Base-by-base conservation (phyloP, 352 stramenopile genomes). In the Thraustochytrium striatum region DNA sequence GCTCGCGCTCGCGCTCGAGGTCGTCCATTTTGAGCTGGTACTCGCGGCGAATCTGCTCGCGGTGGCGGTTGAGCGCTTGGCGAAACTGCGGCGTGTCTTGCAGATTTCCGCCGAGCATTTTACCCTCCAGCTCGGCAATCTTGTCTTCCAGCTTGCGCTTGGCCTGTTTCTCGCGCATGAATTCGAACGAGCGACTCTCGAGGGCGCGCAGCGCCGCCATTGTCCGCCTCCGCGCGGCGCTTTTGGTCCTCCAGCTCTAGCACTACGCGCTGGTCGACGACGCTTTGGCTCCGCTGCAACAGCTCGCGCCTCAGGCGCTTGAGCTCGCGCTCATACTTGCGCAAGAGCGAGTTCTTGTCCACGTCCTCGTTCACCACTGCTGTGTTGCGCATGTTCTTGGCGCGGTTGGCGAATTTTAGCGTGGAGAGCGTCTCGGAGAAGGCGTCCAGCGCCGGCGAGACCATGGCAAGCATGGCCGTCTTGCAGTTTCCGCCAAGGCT, bases 381-480 rank as follows among this genome's bases (percentile, higher is more conserved):
- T 2, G 87, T 87, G 13, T 88, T 94, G 78, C 91, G 82, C 58
- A 96, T 91, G 43, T 86, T 92, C 83, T 97, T 97, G 68, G 92
- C 92, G 21, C 92, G 88, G 21, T 93, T 90, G 11, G 92, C 92
- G 68, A 96, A 97, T 83, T 97, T 92, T 53, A 97, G 72, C 61
- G 92, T 97, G 25, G 88, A 94, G 68, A 92, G 89, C 41, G 91
- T 95, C 61, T 89, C 85, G 8, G 73, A 81, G 32, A 83, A 83
- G 25, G 85, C 84, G 57, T 90, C 86, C 19, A 85, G 68, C 2
- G 85, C 91, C n/a, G 93, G 93, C 2, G 88, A 95, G 78, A 98
- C 92, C 91, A 97, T 97, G 2, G 91, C 92, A 88, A 97, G 96
- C 93, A 97, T 97, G 25, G 91, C 96, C 11, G 93, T 97, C 83